Evolutionary conservation across 2,329 filamentous ascomycete species (phyloP).

Genomic region (Diaporthe vexans): DNA sequence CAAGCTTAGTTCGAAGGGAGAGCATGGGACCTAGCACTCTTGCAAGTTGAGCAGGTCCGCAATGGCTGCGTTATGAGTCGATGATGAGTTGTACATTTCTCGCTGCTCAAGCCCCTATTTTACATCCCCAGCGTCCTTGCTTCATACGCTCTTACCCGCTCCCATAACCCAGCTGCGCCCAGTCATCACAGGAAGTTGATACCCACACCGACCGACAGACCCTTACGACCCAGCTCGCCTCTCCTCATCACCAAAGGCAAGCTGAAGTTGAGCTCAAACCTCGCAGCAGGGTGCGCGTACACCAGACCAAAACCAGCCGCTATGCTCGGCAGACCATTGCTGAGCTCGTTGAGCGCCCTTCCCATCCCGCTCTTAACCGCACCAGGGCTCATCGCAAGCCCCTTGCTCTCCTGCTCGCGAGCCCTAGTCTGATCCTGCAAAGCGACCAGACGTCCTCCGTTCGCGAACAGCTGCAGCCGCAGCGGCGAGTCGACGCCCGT

Average conservation of each 20-base stretch:
- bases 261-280: slow-evolving; percentile 97
- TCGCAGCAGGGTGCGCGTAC: slow-evolving; percentile 92
- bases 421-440: slow-evolving; percentile 68
- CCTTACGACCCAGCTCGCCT: slow-evolving; percentile 91
- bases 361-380: slow-evolving; percentile 68
- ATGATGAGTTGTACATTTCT: slow-evolving; percentile 3
- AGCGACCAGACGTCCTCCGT: slow-evolving; percentile 87
- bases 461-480: slow-evolving; percentile 90
- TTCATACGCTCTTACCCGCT: not conserved
- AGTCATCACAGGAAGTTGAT: slow-evolving; percentile 88
- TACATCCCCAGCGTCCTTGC: not conserved
- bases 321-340: slow-evolving; percentile 83
- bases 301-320: slow-evolving; percentile 92
- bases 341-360: slow-evolving; percentile 77
- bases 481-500: slow-evolving; percentile 87
- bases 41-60: not conserved
- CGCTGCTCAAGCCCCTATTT: not conserved
- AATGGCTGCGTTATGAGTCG: not conserved
- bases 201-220: slow-evolving; percentile 93
- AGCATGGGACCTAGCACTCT: not conserved
- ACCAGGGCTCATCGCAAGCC: slow-evolving; percentile 59
- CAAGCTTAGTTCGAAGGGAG: too few species aligned
- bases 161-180: too few species aligned
- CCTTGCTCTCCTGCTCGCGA: slow-evolving; percentile 52
- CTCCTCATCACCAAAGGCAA: slow-evolving; percentile 84